phyloP scores from a whole-genome alignment of 2,329 filamentous ascomycete genomes.

The Aotearoamyces nothofagi region DNA sequence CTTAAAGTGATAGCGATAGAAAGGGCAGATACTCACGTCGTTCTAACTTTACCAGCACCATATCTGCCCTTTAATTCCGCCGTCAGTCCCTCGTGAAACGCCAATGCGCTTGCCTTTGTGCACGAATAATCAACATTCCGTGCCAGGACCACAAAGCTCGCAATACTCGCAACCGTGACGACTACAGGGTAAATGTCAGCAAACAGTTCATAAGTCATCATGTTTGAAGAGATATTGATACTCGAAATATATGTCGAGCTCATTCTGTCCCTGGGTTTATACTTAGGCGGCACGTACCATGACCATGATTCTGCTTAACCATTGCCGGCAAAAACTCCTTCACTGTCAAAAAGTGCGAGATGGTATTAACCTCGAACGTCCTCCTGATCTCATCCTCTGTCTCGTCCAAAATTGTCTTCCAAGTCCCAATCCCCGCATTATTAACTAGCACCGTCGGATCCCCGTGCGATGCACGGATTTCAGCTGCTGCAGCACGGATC shows the following conservation, averaged over 20 bases:
- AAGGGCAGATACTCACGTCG: slow-evolving; percentile 14
- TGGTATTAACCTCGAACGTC: slow-evolving; percentile 35
- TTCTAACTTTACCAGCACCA: slow-evolving; percentile 43
- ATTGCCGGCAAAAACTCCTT: slow-evolving; percentile 36
- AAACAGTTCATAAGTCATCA: not conserved
- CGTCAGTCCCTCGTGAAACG: slow-evolving; percentile 51
- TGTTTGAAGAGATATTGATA: not conserved
- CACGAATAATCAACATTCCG: slow-evolving; percentile 45
- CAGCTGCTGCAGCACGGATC: slow-evolving; percentile 25
- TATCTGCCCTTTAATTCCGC: slow-evolving; percentile 42
- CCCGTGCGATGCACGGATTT: slow-evolving; percentile 24
- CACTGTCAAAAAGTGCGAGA: slow-evolving; percentile 33
- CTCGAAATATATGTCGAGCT: no score
- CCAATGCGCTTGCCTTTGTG: slow-evolving; percentile 49
- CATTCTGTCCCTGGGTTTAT: slow-evolving; percentile 30
- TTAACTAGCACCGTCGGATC: slow-evolving; percentile 23
- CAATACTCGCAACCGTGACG: slow-evolving; percentile 37
- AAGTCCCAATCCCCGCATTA: slow-evolving; percentile 26
- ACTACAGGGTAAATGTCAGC: slow-evolving; percentile 46
- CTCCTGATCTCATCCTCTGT: slow-evolving; percentile 26
- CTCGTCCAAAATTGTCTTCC: slow-evolving; percentile 29
- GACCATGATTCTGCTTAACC: slow-evolving; percentile 33
- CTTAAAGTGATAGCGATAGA: not conserved
- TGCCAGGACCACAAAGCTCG: slow-evolving; percentile 26
- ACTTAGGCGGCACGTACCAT: no score